Evolutionary conservation across 2,329 filamentous ascomycete species (phyloP).

Genomic region (Diaporthe destruens): DNA sequence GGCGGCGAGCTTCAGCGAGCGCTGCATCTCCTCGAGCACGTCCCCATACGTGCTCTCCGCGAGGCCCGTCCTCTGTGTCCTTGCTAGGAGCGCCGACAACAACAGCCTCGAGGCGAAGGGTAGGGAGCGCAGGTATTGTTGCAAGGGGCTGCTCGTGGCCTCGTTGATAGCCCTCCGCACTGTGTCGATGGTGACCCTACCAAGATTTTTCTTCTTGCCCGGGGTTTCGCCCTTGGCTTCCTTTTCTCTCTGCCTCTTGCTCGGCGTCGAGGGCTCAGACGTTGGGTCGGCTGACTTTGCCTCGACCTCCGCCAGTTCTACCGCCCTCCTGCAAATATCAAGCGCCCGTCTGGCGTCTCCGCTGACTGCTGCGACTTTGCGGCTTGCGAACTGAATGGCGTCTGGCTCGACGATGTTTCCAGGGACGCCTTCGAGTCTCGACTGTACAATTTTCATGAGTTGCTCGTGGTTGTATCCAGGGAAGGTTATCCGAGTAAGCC

Average conservation of each 20-base stretch:
- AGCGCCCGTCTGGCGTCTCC: conserved; percentile 93
- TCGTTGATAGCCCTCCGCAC: conserved; percentile 96
- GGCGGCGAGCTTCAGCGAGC: conserved; percentile 72
- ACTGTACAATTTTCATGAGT: conserved; percentile 96
- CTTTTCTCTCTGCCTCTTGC: conserved; percentile 59
- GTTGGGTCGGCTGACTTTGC: conserved; percentile 53
- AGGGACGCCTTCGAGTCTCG: conserved; percentile 88
- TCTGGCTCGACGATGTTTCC: conserved; percentile 92
- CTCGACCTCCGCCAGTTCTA: conserved; percentile 92
- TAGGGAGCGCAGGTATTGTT: conserved; percentile 86
- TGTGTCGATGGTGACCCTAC: conserved; percentile 88
- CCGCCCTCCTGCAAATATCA: conserved; percentile 94
- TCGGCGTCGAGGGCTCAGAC: conserved; percentile 70
- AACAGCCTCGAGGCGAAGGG: conserved; percentile 88
- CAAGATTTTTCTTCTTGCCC: conserved; percentile 55
- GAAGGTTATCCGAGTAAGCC: conserved; percentile 93
- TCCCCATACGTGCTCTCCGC: conserved; percentile 91
- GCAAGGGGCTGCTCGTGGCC: conserved; percentile 91
- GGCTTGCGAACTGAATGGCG: conserved; percentile 93
- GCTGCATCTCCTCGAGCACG: conserved; percentile 86
- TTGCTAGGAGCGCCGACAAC: conserved; percentile 82
- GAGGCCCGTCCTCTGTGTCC: conserved; percentile 85
- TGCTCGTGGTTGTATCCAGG: conserved; percentile 97
- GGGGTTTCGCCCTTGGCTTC: conserved; percentile 45
- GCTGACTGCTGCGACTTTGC: conserved; percentile 96